These are phyloP conservation scores for Alloteropsis semialata DNA, from an alignment of 176 grass and related monocot genomes.

Conservation along the genomic window DNA sequence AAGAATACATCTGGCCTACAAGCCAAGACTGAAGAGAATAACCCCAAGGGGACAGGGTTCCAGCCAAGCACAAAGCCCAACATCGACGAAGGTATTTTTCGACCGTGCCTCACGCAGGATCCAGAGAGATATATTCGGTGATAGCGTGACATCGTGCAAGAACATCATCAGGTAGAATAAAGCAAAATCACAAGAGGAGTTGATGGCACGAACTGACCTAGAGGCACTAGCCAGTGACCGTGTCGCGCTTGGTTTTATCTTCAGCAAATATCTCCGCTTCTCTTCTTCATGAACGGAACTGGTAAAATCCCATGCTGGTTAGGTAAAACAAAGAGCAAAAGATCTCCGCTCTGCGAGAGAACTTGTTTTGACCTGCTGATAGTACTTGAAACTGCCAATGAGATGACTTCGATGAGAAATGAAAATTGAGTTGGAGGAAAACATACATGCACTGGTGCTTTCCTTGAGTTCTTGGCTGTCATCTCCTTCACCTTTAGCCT, in stretches of 20 bases:
- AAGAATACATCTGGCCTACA: not conserved
- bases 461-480: conserved; percentile 11
- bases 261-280: not conserved
- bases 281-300: not conserved
- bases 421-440: not conserved
- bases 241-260: too few species aligned
- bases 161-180: conserved; percentile 10
- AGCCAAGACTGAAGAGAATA: not conserved
- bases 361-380: not conserved
- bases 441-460: not conserved
- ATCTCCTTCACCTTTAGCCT: not conserved
- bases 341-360: not conserved
- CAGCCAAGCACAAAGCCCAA: conserved; percentile 14
- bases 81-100: conserved; percentile 1
- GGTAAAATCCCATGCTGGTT: not conserved
- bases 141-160: not conserved
- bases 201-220: conserved; percentile 1
- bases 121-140: conserved; percentile 2
- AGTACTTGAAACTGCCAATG: not conserved
- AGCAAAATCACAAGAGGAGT: not conserved
- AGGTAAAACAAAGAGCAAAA: not conserved
- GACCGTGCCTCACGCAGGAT: not conserved
- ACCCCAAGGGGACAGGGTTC: not conserved
- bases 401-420: not conserved
- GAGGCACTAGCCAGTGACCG: too few species aligned